Base-by-base conservation (phyloP, 176 grass and related monocot genomes). In the Musa beccarii region DNA sequence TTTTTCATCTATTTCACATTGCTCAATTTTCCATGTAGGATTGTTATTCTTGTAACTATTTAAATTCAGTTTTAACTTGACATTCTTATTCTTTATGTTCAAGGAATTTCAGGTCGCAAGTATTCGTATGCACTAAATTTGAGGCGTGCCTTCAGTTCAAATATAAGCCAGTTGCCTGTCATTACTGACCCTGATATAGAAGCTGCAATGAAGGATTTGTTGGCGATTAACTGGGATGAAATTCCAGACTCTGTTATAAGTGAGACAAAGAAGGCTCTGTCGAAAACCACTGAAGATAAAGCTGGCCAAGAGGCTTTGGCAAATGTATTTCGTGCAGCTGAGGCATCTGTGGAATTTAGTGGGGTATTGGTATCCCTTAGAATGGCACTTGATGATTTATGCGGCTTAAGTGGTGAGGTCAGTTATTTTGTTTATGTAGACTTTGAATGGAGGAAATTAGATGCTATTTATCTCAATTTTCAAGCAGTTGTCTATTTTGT, bases 371-470 rank as follows among this genome's bases (percentile, higher is more conserved):
- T 92, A 68, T 75, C 80, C 79, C 83, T 99, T 68, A 91, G 95
- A 83, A 87, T 94, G 90, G 86, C 95, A 67, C 91, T 99, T 71
- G 95, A 99, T 84, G 90, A 94, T 85, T 82, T 92, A 78, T 76
- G 83, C 1, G 95, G 95, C 28, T 52, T 99, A 53, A 89, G 83
- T 69, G 90, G 95, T 22, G 88, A 94, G 81, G 95, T 99, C 9
- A 49, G 91, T 80, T 15, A 54, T 57, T 74, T 87, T 70, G 21
- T 62, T 63, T 81, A 13, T 84, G 52, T 80, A 26, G 17, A 65
- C n/a, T 70, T 10, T 70, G n/a, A 70, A 21, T 2, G 9, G 34
- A 20, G 63, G 43, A 52, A n/a, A 7, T 52, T 20, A 23, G 53
- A 43, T 75, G 53, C 20, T 6, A 65, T 66, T 52, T 11, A 8